phyloP scores from a whole-genome alignment of 2,329 filamentous ascomycete genomes.

The Microsporum canis region DNA sequence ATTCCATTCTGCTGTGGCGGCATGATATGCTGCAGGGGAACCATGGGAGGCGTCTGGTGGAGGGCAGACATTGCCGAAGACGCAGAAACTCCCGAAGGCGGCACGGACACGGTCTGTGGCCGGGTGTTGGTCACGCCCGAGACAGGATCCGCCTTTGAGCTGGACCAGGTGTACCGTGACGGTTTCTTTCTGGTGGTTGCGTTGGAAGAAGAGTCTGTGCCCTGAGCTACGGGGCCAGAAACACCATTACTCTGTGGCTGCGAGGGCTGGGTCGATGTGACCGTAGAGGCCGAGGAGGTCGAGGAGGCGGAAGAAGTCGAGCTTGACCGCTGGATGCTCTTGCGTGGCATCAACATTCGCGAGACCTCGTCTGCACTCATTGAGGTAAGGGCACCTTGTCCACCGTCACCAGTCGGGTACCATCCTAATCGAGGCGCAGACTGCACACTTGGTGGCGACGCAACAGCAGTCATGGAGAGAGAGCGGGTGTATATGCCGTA shows the following conservation, averaged over 20 bases:
- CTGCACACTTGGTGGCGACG: slow-evolving; percentile 53
- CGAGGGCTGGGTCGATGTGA: slow-evolving; percentile 14
- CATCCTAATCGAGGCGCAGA: slow-evolving; percentile 50
- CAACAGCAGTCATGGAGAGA: slow-evolving; percentile 52
- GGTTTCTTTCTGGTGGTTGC: slow-evolving; percentile 38
- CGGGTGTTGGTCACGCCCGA: slow-evolving; percentile 51
- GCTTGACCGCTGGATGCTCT: slow-evolving; percentile 73
- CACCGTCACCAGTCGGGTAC: slow-evolving; percentile 45
- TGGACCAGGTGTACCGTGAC: slow-evolving; percentile 49
- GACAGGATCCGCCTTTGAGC: slow-evolving; percentile 54
- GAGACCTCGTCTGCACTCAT: slow-evolving; percentile 76
- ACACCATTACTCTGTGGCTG: slow-evolving; percentile 25
- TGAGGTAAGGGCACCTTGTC: slow-evolving; percentile 51
- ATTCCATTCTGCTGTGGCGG: slow-evolving; percentile 54
- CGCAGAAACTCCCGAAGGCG: slow-evolving; percentile 47
- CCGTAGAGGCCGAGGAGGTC: slow-evolving; percentile 31
- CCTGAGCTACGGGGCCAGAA: slow-evolving; percentile 20
- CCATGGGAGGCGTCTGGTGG: slow-evolving; percentile 49
- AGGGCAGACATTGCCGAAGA: slow-evolving; percentile 53
- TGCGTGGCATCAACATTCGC: slow-evolving; percentile 82
- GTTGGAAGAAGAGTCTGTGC: slow-evolving; percentile 28
- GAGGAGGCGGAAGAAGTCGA: slow-evolving; percentile 75
- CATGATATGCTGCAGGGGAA: slow-evolving; percentile 57
- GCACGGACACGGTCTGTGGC: slow-evolving; percentile 49
- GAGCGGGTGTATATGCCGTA: not conserved